A percentile compares a stretch with the other conserved stretches of the same genome.
phyloP scores from a whole-genome alignment of 495 filamentous ascomycete species.

The Talaromyces liani region DNA sequence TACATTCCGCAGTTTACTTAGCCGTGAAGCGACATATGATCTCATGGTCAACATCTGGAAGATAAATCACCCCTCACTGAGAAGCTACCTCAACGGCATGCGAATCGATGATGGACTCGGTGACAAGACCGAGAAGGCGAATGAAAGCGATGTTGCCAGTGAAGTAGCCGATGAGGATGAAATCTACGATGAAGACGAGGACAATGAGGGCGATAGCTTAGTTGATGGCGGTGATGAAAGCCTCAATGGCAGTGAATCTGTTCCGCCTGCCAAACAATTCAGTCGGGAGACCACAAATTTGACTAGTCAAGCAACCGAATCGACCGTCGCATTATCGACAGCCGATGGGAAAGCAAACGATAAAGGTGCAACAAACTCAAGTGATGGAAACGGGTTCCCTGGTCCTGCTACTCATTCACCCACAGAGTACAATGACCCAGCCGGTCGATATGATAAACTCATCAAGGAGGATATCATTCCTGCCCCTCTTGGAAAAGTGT shows the following conservation, averaged over 20 bases:
- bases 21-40: slow-evolving; percentile 93
- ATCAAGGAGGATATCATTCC: slow-evolving; percentile 80
- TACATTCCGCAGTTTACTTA: slow-evolving; percentile 90
- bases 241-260: slow-evolving; percentile 51
- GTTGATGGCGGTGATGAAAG: slow-evolving; percentile 55
- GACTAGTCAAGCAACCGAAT: slow-evolving; percentile 23
- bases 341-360: slow-evolving; percentile 44
- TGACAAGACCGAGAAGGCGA: slow-evolving; percentile 84
- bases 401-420: slow-evolving; percentile 77
- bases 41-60: slow-evolving; percentile 98
- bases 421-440: slow-evolving; percentile 72
- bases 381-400: slow-evolving; percentile 58
- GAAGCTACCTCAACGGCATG: slow-evolving; percentile 83
- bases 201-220: slow-evolving; percentile 55
- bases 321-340: slow-evolving; percentile 15
- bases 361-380: slow-evolving; percentile 43
- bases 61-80: slow-evolving; percentile 82
- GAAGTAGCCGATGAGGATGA: slow-evolving; percentile 56
- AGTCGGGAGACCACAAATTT: slow-evolving; percentile 61
- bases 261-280: slow-evolving; percentile 44
- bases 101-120: slow-evolving; percentile 69
- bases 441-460: slow-evolving; percentile 73
- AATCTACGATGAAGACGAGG: slow-evolving; percentile 72
- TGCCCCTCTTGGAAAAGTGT: slow-evolving; percentile 88
- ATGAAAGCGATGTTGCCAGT: slow-evolving; percentile 49